Evolutionary conservation across 768 basidiomycete genomes (phyloP).

Genomic region (Leucogyrophana mollusca): DNA sequence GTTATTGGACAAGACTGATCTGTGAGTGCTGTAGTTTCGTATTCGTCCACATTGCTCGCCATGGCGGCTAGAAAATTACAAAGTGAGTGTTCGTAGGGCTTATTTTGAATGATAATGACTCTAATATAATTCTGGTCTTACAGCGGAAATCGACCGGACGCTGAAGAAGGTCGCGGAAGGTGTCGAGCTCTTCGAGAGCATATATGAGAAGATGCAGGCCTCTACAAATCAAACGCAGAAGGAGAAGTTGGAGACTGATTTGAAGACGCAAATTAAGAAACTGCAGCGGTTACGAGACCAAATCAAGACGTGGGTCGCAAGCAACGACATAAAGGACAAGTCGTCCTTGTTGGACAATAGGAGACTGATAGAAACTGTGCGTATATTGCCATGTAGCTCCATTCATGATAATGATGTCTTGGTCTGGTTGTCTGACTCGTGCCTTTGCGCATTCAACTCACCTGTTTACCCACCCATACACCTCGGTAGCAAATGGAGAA

Average conservation of each 20-base stretch:
- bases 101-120: not conserved
- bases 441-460: slow-evolving; percentile 1
- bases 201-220: slow-evolving; percentile 97
- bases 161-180: slow-evolving; percentile 96
- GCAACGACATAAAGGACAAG: slow-evolving; percentile 99
- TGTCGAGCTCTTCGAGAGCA: slow-evolving; percentile 91
- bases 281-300: slow-evolving; percentile 81
- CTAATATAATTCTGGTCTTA: slow-evolving; percentile 1
- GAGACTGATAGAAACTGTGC: slow-evolving; percentile 93
- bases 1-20: slow-evolving; percentile 4
- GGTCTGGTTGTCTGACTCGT: slow-evolving; percentile 10
- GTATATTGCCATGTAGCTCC: slow-evolving; percentile 23
- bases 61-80: slow-evolving; percentile 94
- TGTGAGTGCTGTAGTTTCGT: slow-evolving; percentile 4
- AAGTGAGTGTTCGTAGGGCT: slow-evolving; percentile 43
- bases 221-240: slow-evolving; percentile 97
- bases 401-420: not conserved
- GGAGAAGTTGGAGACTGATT: slow-evolving; percentile 93
- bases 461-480: slow-evolving; percentile 15
- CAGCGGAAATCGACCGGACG: slow-evolving; percentile 98
- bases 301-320: slow-evolving; percentile 95
- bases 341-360: slow-evolving; percentile 87
- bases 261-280: slow-evolving; percentile 99
- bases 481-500: slow-evolving; percentile 99
- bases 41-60: slow-evolving; percentile 26